These are phyloP conservation scores for Erythrophleum ivorense DNA, from an alignment of 331 rosid genomes.

Conservation along the genomic window DNA sequence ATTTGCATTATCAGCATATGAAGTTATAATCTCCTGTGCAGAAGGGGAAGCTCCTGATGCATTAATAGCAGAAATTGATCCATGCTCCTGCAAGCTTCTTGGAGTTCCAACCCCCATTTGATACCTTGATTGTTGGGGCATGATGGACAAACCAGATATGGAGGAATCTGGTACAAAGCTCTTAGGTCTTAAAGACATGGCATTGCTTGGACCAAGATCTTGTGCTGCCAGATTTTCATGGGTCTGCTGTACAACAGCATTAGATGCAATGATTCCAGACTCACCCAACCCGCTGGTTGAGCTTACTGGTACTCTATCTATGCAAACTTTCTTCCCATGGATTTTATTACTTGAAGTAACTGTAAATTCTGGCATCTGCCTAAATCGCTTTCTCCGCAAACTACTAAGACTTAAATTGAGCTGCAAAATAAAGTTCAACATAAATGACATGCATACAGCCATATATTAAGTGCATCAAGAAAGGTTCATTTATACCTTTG, in stretches of 20 bases:
- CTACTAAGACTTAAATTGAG: constrained; percentile 60
- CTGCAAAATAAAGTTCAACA: constrained; percentile 58
- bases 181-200: constrained; percentile 63
- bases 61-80: constrained; percentile 58
- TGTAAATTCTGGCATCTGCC: constrained; percentile 80
- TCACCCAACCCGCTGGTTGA: constrained; percentile 66
- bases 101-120: constrained; percentile 68
- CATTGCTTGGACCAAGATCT: constrained; percentile 56
- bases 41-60: constrained; percentile 62
- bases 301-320: constrained; percentile 76
- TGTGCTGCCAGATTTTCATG: constrained; percentile 65
- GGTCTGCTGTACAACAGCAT: constrained; percentile 56
- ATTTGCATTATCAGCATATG: constrained; percentile 66
- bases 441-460: constrained; percentile 40
- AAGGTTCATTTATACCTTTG: constrained; percentile 62
- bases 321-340: constrained; percentile 82
- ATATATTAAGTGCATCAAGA: constrained; percentile 37
- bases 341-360: constrained; percentile 66
- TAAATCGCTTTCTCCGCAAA: constrained; percentile 69
- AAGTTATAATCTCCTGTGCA: constrained; percentile 68
- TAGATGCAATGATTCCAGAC: constrained; percentile 62
- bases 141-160: constrained; percentile 57
- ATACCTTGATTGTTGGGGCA: constrained; percentile 69
- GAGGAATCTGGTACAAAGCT: constrained; percentile 69
- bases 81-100: constrained; percentile 75